Evolutionary conservation across 164 flowering plant species (phyloP), one percentile per base, ranked within the genome.

Genomic region (Chimonanthus praecox): DNA sequence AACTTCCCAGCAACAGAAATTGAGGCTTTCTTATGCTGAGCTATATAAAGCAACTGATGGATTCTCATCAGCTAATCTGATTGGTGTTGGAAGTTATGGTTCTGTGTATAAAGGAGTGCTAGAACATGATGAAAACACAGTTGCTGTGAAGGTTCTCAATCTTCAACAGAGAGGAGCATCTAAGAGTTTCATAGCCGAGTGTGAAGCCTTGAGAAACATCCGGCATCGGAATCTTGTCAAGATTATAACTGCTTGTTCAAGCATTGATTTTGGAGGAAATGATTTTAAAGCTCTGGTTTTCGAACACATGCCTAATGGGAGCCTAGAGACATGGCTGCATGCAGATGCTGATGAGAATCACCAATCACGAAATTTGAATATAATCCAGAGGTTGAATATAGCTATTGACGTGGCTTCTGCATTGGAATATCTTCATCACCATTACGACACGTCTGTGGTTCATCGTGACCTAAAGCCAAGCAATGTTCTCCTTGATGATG

Each of bases 391-490:
- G 66, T n/a, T 83, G 48, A 71, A 75, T 16, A 67, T 83, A 18
- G 78, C 80, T 50, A 81, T 83, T 7, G 83, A 80, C 74, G 81
- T 83, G 13, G 81, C 85, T 73, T 74, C 18, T 48, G 81, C 81
- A 9, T 43, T 83, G 64, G 80, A 76, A 3, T 83, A 83, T 71
- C 82, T 83, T 21, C 85, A 83, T 69, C 74, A 76, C 46, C n/a
- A 74, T 13, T 74, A 78, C 47, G 54, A 73, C 2, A 64, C 58
- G 6, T 77, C 81, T 3, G 51, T 83, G 0, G 73, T 78, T 62
- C 85, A 82, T 72, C 78, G 85, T 51, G 83, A 82, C 61, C 65
- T 82, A 11, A 82, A 80, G 71, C 85, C 83, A 2, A 72, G 83
- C 68, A 82, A 82, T 70, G 48, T 83, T 5, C 85, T 83, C 48